Base-by-base conservation (phyloP, 257 asterid genomes). In the Leptodermis oblonga region DNA sequence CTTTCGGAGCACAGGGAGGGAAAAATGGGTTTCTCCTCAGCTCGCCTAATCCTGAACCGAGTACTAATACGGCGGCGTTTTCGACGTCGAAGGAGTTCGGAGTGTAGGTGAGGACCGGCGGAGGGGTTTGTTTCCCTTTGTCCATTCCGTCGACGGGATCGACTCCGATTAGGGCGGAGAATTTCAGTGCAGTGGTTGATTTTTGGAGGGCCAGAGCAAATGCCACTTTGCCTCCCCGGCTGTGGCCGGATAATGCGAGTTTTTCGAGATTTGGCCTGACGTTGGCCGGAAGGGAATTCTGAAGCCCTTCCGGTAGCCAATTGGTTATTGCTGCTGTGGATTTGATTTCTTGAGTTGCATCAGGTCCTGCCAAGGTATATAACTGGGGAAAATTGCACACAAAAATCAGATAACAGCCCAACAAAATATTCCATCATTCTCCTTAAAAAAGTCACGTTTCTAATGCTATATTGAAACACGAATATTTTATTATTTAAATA, bases 151-250 rank as follows among this genome's bases (percentile, higher is more conserved):
- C 98, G 15, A 92, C 97, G 0, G 98, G 98, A 66, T 88, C 97
- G 18, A 92, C 76, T 20, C 98, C 98, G 70, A 92, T 86, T 20
- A 92, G 45, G 73, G 92, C 98, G 18, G 97, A 90, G 62, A 90
- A 76, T 43, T 80, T 85, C 12, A 80, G 54, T 11, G 79, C 1
- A 18, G 82, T 73, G 10, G 54, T 42, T 67, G 64, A 73, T 41
- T 82, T 82, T 2, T 39, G 46, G 33, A 88, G 84, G 33, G 90
- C 84, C 12, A 85, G 53, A 11, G 82, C 96, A 45, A 92, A 92
- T 2, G 93, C 96, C 3, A 83, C 97, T 77, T 92, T 92, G 15
- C 92, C 98, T 5, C 98, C 97, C 0, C 98, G 86, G 30, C 98
- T 92, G 59, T 92, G 98, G 53, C 97, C 98, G 1, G 90, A 83